Percentiles rank a stretch among this genome's conserved stretches.
phyloP scores from a whole-genome alignment of 306 rosid genomes.

The Cucurbita argyrosperma region DNA sequence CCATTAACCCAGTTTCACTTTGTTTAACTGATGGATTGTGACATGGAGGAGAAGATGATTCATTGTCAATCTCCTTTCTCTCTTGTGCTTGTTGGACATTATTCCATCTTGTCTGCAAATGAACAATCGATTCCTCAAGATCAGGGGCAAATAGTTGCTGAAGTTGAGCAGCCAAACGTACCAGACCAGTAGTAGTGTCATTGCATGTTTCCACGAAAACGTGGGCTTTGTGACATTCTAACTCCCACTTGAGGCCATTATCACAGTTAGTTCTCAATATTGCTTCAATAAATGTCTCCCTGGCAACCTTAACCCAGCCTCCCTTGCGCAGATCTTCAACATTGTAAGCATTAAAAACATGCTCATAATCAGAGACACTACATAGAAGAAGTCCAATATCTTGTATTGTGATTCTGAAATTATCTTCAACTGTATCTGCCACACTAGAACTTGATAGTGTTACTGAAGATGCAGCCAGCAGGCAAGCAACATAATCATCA shows the following conservation, averaged over 20 bases:
- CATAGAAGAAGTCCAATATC: conserved; percentile 72
- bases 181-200: conserved; percentile 65
- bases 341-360: conserved; percentile 36
- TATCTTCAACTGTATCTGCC: conserved; percentile 30
- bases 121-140: conserved; percentile 77
- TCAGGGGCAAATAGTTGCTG: conserved; percentile 91
- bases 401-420: conserved; percentile 40
- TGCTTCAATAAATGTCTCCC: conserved; percentile 72
- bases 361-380: conserved; percentile 26
- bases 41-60: conserved; percentile 30
- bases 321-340: conserved; percentile 49
- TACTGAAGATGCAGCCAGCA: conserved; percentile 78
- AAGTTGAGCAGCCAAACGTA: conserved; percentile 73
- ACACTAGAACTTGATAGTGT: conserved; percentile 47
- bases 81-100: conserved; percentile 64
- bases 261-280: conserved; percentile 56
- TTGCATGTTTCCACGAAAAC: conserved; percentile 62
- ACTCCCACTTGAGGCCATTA: conserved; percentile 70
- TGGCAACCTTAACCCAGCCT: conserved; percentile 77
- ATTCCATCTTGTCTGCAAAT: conserved; percentile 91
- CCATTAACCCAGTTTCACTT: conserved; percentile 47
- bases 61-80: conserved; percentile 26
- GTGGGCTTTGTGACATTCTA: conserved; percentile 65
- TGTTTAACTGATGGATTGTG: conserved; percentile 19
- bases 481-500: conserved; percentile 53